These are phyloP conservation scores for Zygoascus tannicola DNA, from an alignment of 805 yeast genomes.

Conservation along the genomic window DNA sequence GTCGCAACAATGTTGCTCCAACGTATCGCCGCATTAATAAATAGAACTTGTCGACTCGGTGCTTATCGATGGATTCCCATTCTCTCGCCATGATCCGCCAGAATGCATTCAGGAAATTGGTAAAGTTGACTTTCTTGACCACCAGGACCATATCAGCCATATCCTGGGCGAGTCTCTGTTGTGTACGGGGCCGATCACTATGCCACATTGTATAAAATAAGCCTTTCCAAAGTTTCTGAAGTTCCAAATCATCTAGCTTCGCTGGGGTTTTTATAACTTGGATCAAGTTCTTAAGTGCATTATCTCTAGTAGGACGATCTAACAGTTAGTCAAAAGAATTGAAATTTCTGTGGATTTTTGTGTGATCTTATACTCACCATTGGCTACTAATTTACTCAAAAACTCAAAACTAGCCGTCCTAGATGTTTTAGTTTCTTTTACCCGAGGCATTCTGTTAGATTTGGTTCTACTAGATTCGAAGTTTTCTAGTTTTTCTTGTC, in stretches of 20 bases:
- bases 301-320: slow-evolving; percentile 61
- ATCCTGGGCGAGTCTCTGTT: slow-evolving; percentile 69
- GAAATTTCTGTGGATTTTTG: too few relatives aligned
- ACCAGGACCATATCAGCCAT: slow-evolving; percentile 45
- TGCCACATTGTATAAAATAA: slow-evolving; percentile 93
- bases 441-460: slow-evolving; percentile 13
- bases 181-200: slow-evolving; percentile 87
- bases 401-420: slow-evolving; percentile 33
- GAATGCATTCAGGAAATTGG: slow-evolving; percentile 57
- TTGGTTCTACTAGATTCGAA: too few relatives aligned
- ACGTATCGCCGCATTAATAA: slow-evolving; percentile 70
- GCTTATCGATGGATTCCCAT: slow-evolving; percentile 76
- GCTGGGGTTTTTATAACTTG: slow-evolving; percentile 43
- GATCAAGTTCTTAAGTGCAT: slow-evolving; percentile 57
- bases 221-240: slow-evolving; percentile 93
- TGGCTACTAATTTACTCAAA: slow-evolving; percentile 77
- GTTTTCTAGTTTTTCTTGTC: too few relatives aligned
- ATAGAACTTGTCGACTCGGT: slow-evolving; percentile 80
- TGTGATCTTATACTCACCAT: too few relatives aligned
- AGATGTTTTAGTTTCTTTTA: slow-evolving; percentile 7
- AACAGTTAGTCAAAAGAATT: too few relatives aligned
- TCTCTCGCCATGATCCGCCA: slow-evolving; percentile 73
- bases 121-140: slow-evolving; percentile 34
- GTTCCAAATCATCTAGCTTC: slow-evolving; percentile 40
- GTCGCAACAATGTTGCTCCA: slow-evolving; percentile 51